Percentiles rank a stretch among this genome's conserved stretches.
Evolutionary conservation across 257 asterid genomes (phyloP).

Genomic region (Gardenia jasminoides): DNA sequence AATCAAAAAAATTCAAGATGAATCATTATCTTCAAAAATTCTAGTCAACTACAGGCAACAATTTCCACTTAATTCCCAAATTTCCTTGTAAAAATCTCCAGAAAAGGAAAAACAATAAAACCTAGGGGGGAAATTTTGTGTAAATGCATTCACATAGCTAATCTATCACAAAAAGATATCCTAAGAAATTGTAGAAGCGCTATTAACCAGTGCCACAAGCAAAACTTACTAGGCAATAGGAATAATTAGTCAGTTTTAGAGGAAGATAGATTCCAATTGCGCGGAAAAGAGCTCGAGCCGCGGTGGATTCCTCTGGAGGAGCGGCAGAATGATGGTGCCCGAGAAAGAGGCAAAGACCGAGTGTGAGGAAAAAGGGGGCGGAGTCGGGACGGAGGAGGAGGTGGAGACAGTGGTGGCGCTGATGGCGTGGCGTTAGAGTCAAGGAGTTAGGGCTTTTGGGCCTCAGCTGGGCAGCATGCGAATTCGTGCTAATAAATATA

Average conservation of each 20-base stretch:
- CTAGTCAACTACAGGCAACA: not conserved
- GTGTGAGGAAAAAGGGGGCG: not conserved
- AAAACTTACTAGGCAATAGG: conserved; percentile 4
- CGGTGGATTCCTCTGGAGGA: conserved; percentile 6
- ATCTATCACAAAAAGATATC: not conserved
- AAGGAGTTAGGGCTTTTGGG: conserved; percentile 22
- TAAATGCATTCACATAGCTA: conserved; percentile 1
- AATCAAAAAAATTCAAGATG: not conserved
- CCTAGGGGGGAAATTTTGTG: not conserved
- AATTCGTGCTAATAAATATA: not conserved
- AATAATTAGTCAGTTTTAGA: not conserved
- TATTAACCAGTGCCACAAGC: not conserved
- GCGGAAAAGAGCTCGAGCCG: not conserved
- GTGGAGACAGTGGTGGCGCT: conserved; percentile 12
- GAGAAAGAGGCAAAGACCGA: conserved; percentile 3
- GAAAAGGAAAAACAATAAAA: not conserved
- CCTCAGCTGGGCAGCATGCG: conserved; percentile 3
- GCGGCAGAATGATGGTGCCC: not conserved
- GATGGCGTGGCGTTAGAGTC: conserved; percentile 20
- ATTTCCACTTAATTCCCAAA: conserved; percentile 7
- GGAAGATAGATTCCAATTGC: conserved; percentile 10
- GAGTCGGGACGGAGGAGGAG: not conserved
- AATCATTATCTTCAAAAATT: not conserved
- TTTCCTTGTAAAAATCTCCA: conserved; percentile 4
- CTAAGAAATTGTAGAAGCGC: not conserved